Evolutionary conservation across 192 early-diverging fungal species (phyloP).

Genomic region (Gamsiella multidivaricata): DNA sequence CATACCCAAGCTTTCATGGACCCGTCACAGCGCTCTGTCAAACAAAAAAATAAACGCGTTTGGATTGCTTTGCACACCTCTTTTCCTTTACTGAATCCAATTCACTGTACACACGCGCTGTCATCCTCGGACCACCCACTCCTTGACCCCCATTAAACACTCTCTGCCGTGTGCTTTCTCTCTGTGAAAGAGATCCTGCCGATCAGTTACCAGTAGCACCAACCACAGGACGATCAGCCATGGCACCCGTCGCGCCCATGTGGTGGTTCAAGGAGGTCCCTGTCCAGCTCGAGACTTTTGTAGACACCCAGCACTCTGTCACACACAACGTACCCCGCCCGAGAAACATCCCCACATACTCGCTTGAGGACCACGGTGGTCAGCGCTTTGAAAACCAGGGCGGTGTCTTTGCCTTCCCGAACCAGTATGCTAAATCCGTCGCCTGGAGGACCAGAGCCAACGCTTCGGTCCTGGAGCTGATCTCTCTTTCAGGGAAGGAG

Average conservation of each 20-base stretch:
- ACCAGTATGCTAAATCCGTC: conserved; percentile 41
- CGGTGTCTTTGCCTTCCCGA: conserved; percentile 40
- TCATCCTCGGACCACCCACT: no score
- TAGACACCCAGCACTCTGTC: conserved; percentile 20
- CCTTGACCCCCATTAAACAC: no score
- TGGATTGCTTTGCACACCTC: no score
- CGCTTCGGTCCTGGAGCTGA: conserved; percentile 28
- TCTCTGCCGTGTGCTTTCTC: no score
- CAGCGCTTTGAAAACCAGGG: conserved; percentile 33
- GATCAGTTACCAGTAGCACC: no score
- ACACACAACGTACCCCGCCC: conserved; percentile 27
- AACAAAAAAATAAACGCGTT: no score
- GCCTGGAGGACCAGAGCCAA: conserved; percentile 46
- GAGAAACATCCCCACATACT: conserved; percentile 2
- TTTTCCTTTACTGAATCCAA: no score
- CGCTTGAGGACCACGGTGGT: background rate
- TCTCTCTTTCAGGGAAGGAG: conserved; percentile 44
- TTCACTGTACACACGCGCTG: no score
- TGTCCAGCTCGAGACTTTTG: conserved; percentile 45
- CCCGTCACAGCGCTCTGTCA: no score
- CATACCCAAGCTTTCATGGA: no score
- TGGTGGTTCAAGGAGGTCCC: conserved; percentile 56
- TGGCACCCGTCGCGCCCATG: conserved; percentile 38
- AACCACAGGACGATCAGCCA: no score
- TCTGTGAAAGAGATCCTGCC: no score